Conservation (phyloP, 148 eudicot species). For the Rhododendron ovatum region DNA sequence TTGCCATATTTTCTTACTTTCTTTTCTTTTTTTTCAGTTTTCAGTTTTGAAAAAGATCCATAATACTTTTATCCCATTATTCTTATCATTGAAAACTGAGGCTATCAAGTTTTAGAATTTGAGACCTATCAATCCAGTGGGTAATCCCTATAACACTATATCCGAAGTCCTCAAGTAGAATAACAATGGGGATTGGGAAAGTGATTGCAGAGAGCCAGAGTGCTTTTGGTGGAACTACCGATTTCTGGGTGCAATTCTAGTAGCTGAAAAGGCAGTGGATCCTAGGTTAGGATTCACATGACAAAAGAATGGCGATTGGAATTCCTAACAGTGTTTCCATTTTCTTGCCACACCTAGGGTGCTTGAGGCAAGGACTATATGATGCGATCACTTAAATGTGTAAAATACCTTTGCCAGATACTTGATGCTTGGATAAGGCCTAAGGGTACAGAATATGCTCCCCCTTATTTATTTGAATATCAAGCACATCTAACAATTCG, state of each 20-base stretch:
- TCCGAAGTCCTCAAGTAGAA: neutral
- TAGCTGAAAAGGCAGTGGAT: neutral
- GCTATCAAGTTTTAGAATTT: neutral
- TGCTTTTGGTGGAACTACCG: neutral
- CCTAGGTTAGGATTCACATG: neutral
- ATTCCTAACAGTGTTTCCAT: neutral
- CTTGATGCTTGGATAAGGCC: neutral
- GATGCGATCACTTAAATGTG: neutral
- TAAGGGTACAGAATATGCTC: neutral
- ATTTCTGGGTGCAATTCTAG: neutral
- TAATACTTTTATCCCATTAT: neutral
- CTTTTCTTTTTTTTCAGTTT: neutral
- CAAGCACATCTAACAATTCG: neutral
- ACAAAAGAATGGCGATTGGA: neutral
- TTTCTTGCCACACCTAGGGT: neutral
- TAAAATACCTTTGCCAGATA: neutral
- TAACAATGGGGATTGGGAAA: neutral
- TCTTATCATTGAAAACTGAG: neutral
- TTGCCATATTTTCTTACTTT: neutral
- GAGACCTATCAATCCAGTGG: neutral
- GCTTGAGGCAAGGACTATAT: neutral
- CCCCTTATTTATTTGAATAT: neutral
- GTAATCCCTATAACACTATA: neutral
- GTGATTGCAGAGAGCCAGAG: neutral
- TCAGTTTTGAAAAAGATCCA: neutral